Evolutionary conservation across 306 rosid species (phyloP).

Genomic region (Prunus salicina): DNA sequence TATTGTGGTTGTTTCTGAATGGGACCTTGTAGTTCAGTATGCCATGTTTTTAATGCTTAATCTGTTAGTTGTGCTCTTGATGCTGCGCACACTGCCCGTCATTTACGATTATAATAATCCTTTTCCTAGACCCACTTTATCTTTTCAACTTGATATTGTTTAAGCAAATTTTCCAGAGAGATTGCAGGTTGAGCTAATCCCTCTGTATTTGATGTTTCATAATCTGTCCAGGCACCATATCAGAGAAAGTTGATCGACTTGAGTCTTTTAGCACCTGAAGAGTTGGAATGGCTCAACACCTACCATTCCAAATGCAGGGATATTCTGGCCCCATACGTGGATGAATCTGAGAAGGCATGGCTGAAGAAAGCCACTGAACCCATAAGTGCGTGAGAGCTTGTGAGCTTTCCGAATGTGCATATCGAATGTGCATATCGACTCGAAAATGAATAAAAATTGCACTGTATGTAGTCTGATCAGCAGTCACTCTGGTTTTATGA

Average conservation of each 20-base stretch:
- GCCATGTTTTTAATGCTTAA: not conserved
- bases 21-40: not conserved
- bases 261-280: slow-evolving; percentile 60
- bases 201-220: not conserved
- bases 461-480: not conserved
- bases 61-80: not conserved
- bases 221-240: slow-evolving; percentile 65
- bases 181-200: not conserved
- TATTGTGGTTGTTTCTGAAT: not conserved
- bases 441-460: not conserved
- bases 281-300: slow-evolving; percentile 76
- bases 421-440: slow-evolving; percentile 1
- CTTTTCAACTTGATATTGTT: not conserved
- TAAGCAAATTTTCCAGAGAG: not conserved
- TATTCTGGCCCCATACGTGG: slow-evolving; percentile 62
- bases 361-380: slow-evolving; percentile 86
- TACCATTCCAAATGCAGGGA: slow-evolving; percentile 78
- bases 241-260: slow-evolving; percentile 80
- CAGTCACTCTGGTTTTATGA: not conserved
- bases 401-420: slow-evolving; percentile 7
- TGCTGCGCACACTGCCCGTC: not conserved
- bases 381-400: slow-evolving; percentile 36
- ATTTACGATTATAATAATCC: not conserved
- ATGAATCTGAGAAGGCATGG: slow-evolving; percentile 77
- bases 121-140: no score